These are phyloP conservation scores for Lotmaria passim DNA, from an alignment of 208 protist species.

Conservation along the genomic window DNA sequence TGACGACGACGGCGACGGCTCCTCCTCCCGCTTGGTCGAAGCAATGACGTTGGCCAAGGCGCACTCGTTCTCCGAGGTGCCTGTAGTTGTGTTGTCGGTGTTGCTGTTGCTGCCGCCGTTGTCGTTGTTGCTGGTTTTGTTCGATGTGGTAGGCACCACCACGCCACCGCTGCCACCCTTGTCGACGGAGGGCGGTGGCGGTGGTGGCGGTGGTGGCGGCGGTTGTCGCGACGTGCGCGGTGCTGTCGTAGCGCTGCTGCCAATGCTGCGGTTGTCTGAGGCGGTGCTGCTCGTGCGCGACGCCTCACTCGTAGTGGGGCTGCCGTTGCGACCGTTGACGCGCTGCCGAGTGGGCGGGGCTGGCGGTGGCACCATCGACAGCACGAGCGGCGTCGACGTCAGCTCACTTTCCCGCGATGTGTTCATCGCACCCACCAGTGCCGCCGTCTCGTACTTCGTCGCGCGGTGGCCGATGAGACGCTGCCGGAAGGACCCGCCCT, in stretches of 20 bases:
- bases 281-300: constrained; percentile 10
- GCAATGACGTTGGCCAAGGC: too few species aligned
- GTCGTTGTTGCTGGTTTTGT: too few species aligned
- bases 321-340: neutral
- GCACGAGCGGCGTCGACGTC: constrained; percentile 12
- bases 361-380: constrained; percentile 15
- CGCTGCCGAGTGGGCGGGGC: constrained; percentile 15
- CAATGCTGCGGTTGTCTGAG: constrained; percentile 2
- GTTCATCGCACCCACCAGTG: neutral
- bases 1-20: too few species aligned
- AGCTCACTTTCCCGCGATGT: constrained; percentile 4
- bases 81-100: too few species aligned
- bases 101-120: too few species aligned
- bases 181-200: too few species aligned
- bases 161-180: too few species aligned
- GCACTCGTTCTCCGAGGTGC: too few species aligned
- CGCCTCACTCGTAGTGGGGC: neutral
- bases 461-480: neutral
- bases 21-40: too few species aligned
- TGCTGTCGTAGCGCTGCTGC: neutral
- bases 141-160: too few species aligned
- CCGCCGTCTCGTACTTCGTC: constrained; percentile 3
- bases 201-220: neutral
- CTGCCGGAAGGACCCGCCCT: constrained; percentile 2
- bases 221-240: neutral